Base-by-base conservation (phyloP, 2,329 filamentous ascomycete species). In the Incumbomyces lentus region DNA sequence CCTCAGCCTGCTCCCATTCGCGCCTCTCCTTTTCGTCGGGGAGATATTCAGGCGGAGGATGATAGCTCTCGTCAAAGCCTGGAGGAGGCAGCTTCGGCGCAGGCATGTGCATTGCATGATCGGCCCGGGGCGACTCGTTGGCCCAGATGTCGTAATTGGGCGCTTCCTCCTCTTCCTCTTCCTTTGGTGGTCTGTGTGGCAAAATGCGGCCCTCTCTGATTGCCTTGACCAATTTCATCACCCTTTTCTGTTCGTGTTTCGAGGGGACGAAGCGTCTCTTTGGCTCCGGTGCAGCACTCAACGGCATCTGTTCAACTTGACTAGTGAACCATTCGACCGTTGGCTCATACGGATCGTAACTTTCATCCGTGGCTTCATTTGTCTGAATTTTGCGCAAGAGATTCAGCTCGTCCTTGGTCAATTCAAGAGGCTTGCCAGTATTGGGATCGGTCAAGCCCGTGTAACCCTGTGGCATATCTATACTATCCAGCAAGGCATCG, bases 221-320 rank as follows among this genome's bases (percentile, higher is more conserved):
- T 32, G 92, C 92, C 60, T 86, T 87, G 45, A 96, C 92, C 59
- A 98, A 81, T 70, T 98, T 96, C 79, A 95, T 95, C 43, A 98
- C 79, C 48, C 89, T 80, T 72, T 95, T 95, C 29, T 86, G 84
- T 67, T 98, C 92, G 64, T 98, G 87, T 67, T 95, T 96, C 39
- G 90, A 96, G 6, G 93, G 92, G 8, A 98, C 71, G 64, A 96
- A 98, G 58, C 92, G 82, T 53, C 92, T 78, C 70, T 98, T 98
- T 1, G 92, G 92, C 63, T 98, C 92, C 6, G 92, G 92, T 1
- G 92, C 92, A 38, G 89, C 83, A 62, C 87, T 95, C 48, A 98
- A 66, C 12, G 92, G 92, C 89, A 98, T 96, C 52, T 84, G 81
- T 68, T 98, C 92, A 61, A 84, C 76, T 58, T 88, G 82, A 53